phyloP scores from a whole-genome alignment of 768 basidiomycete genomes.

The Termitomyces sp. region DNA sequence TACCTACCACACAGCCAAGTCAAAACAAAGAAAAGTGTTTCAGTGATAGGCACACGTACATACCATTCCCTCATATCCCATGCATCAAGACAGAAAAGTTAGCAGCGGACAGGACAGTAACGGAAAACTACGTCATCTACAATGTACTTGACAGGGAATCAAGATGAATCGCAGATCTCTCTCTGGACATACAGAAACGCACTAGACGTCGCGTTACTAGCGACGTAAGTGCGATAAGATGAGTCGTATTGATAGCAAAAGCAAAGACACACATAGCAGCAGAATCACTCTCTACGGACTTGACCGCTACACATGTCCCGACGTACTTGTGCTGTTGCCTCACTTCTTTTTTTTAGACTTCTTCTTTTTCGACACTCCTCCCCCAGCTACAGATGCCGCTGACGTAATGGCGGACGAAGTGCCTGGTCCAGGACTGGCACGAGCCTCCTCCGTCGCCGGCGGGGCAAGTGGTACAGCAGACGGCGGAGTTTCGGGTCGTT shows the following conservation, averaged over 20 bases:
- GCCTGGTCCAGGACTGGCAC: conserved; percentile 22
- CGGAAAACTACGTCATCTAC: background rate
- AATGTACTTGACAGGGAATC: background rate
- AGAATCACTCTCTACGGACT: background rate
- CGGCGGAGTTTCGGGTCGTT: conserved; percentile 28
- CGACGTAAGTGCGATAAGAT: conserved; percentile 2
- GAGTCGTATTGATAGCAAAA: background rate
- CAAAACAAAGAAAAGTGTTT: background rate
- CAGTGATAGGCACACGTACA: background rate
- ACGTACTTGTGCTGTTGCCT: conserved; percentile 1
- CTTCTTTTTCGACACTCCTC: conserved; percentile 71
- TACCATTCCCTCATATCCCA: background rate
- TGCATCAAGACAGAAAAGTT: background rate
- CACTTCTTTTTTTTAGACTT: conserved; percentile 78
- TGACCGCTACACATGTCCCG: background rate
- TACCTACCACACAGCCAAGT: background rate
- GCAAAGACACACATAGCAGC: conserved; percentile 9
- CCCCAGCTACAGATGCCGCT: conserved; percentile 33
- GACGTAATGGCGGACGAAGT: conserved; percentile 25
- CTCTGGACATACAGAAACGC: background rate
- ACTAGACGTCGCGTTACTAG: conserved; percentile 2
- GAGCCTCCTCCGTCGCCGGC: conserved; percentile 18
- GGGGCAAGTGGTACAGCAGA: conserved; percentile 14
- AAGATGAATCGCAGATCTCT: background rate
- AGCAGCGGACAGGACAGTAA: background rate